Evolutionary conservation across 441 rosid species (phyloP).

Genomic region (Gossypium davidsonii): DNA sequence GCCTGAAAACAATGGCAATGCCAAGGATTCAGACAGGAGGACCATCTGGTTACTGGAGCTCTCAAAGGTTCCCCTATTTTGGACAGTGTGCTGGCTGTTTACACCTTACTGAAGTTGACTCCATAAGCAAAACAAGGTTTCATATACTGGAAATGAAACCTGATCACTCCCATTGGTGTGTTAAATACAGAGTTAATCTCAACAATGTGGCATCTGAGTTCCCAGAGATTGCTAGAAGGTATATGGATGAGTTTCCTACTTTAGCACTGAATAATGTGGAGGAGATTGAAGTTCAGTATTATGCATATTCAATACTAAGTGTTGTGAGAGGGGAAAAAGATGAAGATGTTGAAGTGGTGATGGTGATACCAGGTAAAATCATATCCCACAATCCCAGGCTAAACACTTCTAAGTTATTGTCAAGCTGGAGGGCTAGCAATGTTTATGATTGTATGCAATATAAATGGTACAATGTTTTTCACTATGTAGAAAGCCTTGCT

Average conservation of each 20-base stretch:
- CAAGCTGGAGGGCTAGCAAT: neutral
- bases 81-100: constrained; percentile 22
- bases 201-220: neutral
- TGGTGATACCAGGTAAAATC: constrained; percentile 6
- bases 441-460: constrained; percentile 8
- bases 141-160: constrained; percentile 21
- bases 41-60: constrained; percentile 5
- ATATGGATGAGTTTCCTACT: neutral
- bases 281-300: neutral
- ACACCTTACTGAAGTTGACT: constrained; percentile 28
- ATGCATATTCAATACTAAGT: constrained; percentile 15
- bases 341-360: neutral
- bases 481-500: constrained; percentile 2
- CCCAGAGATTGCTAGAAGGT: constrained; percentile 17
- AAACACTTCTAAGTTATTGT: neutral
- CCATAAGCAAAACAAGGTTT: neutral
- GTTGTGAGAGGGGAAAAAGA: constrained; percentile 6
- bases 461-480: constrained; percentile 5
- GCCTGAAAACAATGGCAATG: constrained; percentile 22
- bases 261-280: neutral
- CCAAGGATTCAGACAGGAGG: neutral
- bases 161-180: constrained; percentile 15
- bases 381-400: neutral
- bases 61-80: constrained; percentile 17
- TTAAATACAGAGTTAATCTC: constrained; percentile 21